phyloP scores from a whole-genome alignment of 495 filamentous ascomycete genomes.

The Baudoinia panamericana region DNA sequence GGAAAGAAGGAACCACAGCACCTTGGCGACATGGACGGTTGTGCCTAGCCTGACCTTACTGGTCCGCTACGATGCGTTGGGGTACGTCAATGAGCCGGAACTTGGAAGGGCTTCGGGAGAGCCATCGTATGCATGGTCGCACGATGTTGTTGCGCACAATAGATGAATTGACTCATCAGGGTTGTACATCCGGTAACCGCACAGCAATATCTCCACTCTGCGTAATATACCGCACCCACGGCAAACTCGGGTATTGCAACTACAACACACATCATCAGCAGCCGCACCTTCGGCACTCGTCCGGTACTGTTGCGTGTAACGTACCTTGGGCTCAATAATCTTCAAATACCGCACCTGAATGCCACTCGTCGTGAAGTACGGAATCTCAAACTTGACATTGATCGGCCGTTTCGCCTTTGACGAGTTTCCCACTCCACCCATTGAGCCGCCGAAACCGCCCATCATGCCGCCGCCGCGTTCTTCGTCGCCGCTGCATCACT shows the following conservation, averaged over 20 bases:
- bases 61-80: too few relatives aligned
- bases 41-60: too few relatives aligned
- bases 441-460: conserved; percentile 88
- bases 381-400: conserved; percentile 98
- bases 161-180: too few relatives aligned
- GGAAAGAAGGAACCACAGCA: too few relatives aligned
- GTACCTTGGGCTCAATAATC: conserved; percentile 97
- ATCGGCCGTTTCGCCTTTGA: conserved; percentile 91
- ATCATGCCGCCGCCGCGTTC: conserved; percentile 94
- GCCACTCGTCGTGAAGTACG: conserved; percentile 96
- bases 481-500: conserved; percentile 54
- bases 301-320: conserved; percentile 2
- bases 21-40: too few relatives aligned
- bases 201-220: conserved; percentile 94
- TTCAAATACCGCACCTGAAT: conserved; percentile 98
- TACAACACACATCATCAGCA: conserved; percentile 23
- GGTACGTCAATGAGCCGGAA: too few relatives aligned
- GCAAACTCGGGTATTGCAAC: conserved; percentile 86
- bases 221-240: conserved; percentile 98
- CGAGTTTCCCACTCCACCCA: conserved; percentile 51
- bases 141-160: too few relatives aligned
- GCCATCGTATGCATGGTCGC: too few relatives aligned
- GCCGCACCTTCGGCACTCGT: too few relatives aligned
- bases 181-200: conserved; percentile 64
- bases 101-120: too few relatives aligned